Percentiles rank a stretch among this genome's conserved stretches.
phyloP scores from a whole-genome alignment of 805 yeast species.

The Ogataea methanolica region DNA sequence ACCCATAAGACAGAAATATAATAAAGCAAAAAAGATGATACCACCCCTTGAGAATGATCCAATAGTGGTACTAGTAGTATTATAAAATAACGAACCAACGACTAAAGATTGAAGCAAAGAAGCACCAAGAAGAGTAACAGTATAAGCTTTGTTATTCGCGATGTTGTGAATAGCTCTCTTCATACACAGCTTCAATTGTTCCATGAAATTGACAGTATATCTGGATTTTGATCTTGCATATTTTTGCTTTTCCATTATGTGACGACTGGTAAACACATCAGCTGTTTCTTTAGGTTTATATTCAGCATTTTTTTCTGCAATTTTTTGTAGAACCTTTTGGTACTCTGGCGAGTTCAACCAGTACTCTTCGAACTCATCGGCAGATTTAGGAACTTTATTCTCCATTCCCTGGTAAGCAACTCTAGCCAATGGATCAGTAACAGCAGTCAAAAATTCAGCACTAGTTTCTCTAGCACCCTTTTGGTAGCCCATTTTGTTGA shows the following conservation, averaged over 20 bases:
- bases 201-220: constrained; percentile 37
- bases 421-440: constrained; percentile 64
- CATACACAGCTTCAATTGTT: constrained; percentile 49
- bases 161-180: constrained; percentile 50
- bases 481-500: constrained; percentile 50
- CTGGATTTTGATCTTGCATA: constrained; percentile 35
- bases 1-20: constrained; percentile 57
- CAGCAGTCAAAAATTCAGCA: constrained; percentile 61
- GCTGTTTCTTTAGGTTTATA: constrained; percentile 31
- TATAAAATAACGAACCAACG: constrained; percentile 57
- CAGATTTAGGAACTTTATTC: constrained; percentile 48
- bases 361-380: constrained; percentile 53
- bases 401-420: constrained; percentile 44
- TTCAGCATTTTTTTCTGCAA: constrained; percentile 31
- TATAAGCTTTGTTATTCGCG: constrained; percentile 53
- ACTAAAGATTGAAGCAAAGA: constrained; percentile 53
- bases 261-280: constrained; percentile 27
- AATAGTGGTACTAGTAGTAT: constrained; percentile 42
- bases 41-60: constrained; percentile 65
- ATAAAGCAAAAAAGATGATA: constrained; percentile 53
- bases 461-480: constrained; percentile 64
- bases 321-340: constrained; percentile 30
- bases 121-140: constrained; percentile 45
- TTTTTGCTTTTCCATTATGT: constrained; percentile 34
- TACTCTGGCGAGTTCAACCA: constrained; percentile 58